These are phyloP conservation scores for Thalassiosira exigua DNA, from an alignment of 352 stramenopile species.

Conservation along the genomic window DNA sequence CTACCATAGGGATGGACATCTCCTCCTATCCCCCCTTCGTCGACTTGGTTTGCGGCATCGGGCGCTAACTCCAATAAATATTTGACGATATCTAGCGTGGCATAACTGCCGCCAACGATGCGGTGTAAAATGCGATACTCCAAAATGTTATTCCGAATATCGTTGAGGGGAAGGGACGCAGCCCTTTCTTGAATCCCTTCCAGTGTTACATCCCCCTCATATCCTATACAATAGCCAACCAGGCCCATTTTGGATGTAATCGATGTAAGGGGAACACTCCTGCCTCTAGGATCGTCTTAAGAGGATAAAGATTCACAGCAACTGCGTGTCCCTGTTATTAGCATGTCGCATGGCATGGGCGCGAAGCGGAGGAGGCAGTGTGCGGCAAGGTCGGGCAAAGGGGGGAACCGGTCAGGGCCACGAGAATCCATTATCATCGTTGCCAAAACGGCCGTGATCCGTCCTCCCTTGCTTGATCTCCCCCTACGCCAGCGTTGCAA, in stretches of 20 bases:
- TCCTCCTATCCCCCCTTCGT: neutral
- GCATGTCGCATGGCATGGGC: too few species aligned
- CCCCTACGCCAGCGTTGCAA: too few species aligned
- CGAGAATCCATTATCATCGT: too few species aligned
- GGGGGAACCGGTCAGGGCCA: too few species aligned
- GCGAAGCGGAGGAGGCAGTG: too few species aligned
- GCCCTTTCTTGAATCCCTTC: neutral
- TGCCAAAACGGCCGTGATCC: too few species aligned
- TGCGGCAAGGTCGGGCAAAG: too few species aligned
- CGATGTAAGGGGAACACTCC: too few species aligned
- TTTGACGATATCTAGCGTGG: constrained; percentile 8
- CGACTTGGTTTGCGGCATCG: constrained; percentile 9
- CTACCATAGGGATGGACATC: neutral
- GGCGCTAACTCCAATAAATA: constrained; percentile 25
- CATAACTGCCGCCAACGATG: neutral
- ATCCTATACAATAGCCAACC: neutral
- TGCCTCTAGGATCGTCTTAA: neutral
- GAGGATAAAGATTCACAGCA: too few species aligned
- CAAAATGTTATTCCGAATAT: neutral
- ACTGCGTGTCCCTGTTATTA: too few species aligned
- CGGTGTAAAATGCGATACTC: neutral
- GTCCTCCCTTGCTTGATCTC: too few species aligned
- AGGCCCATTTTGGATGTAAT: neutral
- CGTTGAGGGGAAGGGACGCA: neutral
- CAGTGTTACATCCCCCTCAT: neutral